Evolutionary conservation across 2,329 filamentous ascomycete genomes (phyloP).

Genomic region (Hymenoscyphus fructigenus): DNA sequence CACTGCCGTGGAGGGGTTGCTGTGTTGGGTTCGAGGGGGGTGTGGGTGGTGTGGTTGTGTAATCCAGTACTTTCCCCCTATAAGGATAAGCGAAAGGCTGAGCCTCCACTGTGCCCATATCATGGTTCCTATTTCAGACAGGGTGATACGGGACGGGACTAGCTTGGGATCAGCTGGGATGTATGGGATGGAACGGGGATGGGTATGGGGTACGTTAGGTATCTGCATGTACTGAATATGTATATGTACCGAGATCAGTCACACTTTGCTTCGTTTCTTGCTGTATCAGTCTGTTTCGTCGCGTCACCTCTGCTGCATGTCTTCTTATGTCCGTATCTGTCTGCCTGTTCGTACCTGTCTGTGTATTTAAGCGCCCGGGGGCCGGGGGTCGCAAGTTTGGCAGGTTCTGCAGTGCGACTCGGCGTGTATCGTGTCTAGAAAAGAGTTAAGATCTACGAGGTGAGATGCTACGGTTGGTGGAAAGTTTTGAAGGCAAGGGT

Average conservation of each 20-base stretch:
- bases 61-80: neutral
- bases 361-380: too few relatives aligned
- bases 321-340: too few relatives aligned
- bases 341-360: too few relatives aligned
- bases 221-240: neutral
- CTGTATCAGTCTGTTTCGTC: neutral
- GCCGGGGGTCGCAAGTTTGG: too few relatives aligned
- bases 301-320: neutral
- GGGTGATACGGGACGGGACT: neutral
- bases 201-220: neutral
- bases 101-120: neutral
- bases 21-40: neutral
- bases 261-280: neutral
- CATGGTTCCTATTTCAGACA: neutral
- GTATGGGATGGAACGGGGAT: neutral
- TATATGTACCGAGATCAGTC: neutral
- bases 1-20: neutral
- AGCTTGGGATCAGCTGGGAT: neutral
- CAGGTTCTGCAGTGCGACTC: neutral
- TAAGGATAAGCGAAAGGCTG: neutral
- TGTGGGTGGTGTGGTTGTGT: neutral
- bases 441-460: neutral
- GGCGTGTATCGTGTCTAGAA: constrained; percentile 1
- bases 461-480: neutral
- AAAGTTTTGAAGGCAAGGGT: neutral